Evolutionary conservation across 495 filamentous ascomycete genomes (phyloP), one percentile per base, ranked within the genome.

Genomic region (Lasiosphaeria hispida): DNA sequence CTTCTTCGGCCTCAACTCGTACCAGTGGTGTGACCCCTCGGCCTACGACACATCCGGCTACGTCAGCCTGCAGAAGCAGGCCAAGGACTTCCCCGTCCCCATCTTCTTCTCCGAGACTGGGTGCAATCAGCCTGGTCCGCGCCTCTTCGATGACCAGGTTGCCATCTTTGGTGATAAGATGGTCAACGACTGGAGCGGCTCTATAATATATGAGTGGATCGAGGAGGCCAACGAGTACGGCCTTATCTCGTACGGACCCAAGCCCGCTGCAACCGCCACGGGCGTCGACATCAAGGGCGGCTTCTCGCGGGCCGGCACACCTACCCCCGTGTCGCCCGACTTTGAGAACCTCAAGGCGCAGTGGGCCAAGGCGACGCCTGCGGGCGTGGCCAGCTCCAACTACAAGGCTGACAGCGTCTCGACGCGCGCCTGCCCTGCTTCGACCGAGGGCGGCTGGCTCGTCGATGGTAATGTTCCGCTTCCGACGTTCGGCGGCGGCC

Each of bases 131-230:
- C 80, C 81, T 4, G 69, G 70, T 15, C 91, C 90, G 2, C 84
- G 91, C 41, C 77, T 78, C 0, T 96, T 94, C 61, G 78, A 80
- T 10, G 91, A 96, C 68, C 90, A 94, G 65, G 71, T 73, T 7
- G 82, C 88, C 45, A 91, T 96, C 57, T 85, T 95, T 61, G 87
- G 88, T 45, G 50, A 69, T 1, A 68, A 88, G 3, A 95, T 96
- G 91, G 70, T 73, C 7, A 69, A 75, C 53, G 82, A 85, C 53
- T 96, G 90, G 89, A 91, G 87, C 30, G 91, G 91, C 54, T 76
- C 87, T 35, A 91, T 95, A 55, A 77, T 93, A 60, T 96, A 96
- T 71, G 90, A 96, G 70, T 96, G 91, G 91, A 88, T 96, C 55
- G 72, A 92, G 66, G 91, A 95, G 70, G 75, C 81, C 44, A 96